Conservation (phyloP, 139 green algal genomes). For the Chlamydomonas applanata region DNA sequence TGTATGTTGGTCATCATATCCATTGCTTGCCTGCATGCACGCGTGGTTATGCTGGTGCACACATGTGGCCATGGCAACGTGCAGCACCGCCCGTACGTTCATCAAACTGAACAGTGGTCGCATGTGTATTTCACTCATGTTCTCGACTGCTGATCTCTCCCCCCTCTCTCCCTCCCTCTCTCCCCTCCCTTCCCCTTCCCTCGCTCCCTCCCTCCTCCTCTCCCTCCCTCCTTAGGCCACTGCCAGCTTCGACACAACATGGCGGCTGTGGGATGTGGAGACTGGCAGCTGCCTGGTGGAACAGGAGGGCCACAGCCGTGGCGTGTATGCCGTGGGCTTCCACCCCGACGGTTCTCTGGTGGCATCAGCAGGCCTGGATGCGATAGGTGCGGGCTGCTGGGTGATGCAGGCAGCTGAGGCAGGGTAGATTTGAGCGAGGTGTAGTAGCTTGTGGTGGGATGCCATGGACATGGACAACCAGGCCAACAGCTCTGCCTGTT, state of each 20-base stretch:
- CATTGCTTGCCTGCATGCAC: no score
- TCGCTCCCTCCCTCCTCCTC: background rate
- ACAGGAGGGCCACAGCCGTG: conserved; percentile 93
- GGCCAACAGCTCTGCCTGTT: no score
- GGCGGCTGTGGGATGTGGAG: conserved; percentile 94
- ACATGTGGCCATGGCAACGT: no score
- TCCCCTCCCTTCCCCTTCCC: background rate
- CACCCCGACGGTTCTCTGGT: conserved; percentile 83
- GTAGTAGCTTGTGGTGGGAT: background rate
- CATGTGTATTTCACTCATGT: no score
- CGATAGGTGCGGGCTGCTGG: conserved; percentile 45
- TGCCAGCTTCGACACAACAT: conserved; percentile 90
- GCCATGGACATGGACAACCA: no score
- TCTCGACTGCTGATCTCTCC: background rate
- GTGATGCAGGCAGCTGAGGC: no score
- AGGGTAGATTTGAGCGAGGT: no score
- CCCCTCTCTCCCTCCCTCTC: background rate
- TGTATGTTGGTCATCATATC: no score
- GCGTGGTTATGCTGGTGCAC: no score
- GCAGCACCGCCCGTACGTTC: no score
- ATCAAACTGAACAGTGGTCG: no score
- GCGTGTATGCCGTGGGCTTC: conserved; percentile 92
- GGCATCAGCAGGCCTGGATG: conserved; percentile 77
- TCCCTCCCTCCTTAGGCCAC: conserved; percentile 74
- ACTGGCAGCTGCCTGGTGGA: conserved; percentile 83